Conservation (phyloP, 140 eudicot species). For the Stevia rebaudiana region DNA sequence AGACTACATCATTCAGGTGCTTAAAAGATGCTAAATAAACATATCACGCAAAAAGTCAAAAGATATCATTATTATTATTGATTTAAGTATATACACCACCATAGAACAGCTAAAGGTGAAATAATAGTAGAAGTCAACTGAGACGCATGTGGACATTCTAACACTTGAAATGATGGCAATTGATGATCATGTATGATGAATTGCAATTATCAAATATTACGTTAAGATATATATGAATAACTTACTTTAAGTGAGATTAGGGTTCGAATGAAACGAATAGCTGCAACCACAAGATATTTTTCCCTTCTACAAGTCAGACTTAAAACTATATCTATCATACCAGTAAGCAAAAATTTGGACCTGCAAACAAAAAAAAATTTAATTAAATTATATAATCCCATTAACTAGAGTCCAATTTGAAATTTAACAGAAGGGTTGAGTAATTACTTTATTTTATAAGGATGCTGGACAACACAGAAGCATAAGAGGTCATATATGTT, state of each 20-base stretch:
- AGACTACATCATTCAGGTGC: neutral
- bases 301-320: constrained; percentile 73
- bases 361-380: constrained; percentile 34
- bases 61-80: neutral
- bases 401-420: too few species aligned
- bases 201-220: too few species aligned
- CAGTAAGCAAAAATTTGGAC: constrained; percentile 75
- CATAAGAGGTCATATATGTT: constrained; percentile 87
- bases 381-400: neutral
- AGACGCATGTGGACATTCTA: neutral
- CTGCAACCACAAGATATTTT: constrained; percentile 88
- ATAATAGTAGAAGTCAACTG: neutral
- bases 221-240: too few species aligned
- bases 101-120: neutral
- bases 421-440: neutral
- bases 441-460: constrained; percentile 78
- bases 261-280: constrained; percentile 80
- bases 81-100: neutral
- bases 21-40: constrained; percentile 3
- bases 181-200: too few species aligned
- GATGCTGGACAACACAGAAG: constrained; percentile 89
- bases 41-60: neutral
- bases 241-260: constrained; percentile 78
- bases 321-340: constrained; percentile 67
- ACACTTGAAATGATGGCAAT: neutral